A percentile compares a stretch with the other conserved stretches of the same genome.
Conservation (phyloP, 78 protist genomes). For the Dictyostelium brefeldianum region DNA sequence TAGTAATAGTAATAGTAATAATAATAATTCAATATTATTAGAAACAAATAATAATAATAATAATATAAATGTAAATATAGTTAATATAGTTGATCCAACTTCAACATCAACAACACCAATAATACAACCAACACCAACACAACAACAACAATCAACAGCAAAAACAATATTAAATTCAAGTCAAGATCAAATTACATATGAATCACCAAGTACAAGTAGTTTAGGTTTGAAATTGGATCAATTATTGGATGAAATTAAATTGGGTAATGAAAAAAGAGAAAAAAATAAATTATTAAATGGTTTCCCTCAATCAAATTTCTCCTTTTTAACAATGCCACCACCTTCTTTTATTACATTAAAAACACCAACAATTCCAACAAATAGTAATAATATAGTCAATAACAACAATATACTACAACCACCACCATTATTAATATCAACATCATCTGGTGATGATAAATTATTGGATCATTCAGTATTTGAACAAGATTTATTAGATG, state of each 20-base stretch:
- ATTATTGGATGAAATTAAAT: slow-evolving; percentile 37
- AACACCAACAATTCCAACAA: not conserved
- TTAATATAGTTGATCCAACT: not conserved
- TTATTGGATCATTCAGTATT: slow-evolving; percentile 40
- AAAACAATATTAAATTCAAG: not conserved
- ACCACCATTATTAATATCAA: not conserved
- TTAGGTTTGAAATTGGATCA: slow-evolving; percentile 41
- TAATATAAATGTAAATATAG: not conserved
- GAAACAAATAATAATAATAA: not conserved
- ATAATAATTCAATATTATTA: not conserved
- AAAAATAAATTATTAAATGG: slow-evolving; percentile 19
- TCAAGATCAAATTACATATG: not conserved
- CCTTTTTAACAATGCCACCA: not conserved
- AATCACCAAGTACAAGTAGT: slow-evolving; percentile 6
- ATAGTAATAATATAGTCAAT: not conserved
- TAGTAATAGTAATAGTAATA: not conserved
- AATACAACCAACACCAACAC: not conserved
- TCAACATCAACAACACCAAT: not conserved
- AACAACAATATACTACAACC: not conserved
- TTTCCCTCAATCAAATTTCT: not conserved
- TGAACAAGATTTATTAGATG: slow-evolving; percentile 54
- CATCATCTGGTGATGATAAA: not conserved
- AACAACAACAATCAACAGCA: not conserved
- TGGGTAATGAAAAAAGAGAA: slow-evolving; percentile 44
- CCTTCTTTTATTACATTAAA: not conserved